Base-by-base conservation (phyloP, 805 yeast species). In the Kazachstania africana region DNA sequence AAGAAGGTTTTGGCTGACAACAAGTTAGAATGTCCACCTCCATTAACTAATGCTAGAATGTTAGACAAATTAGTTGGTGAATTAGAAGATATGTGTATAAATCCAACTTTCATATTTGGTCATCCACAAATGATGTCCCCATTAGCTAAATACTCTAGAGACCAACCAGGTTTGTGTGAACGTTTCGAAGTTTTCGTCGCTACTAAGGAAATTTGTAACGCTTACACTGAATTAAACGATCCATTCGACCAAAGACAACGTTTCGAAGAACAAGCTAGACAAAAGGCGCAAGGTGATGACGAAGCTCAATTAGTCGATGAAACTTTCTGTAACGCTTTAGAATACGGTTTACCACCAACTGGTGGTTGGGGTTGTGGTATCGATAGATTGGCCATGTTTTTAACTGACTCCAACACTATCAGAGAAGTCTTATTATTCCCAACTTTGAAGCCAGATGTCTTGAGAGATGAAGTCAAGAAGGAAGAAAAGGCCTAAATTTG, bases 351-450 rank as follows among this genome's bases (percentile, higher is more conserved):
- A 53, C 98, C 98, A 38, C 98, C 98, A 52, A 91, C 97, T 48
- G 97, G 94, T 61, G 98, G 98, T 48, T 88, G 97, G 97, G 98
- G 98, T 50, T 79, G 94, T 66, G 98, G 98, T 72, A 87, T 88
- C 47, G 98, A 88, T 65, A 80, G 98, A 70, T 60, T 88, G 55
- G 85, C 95, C 55, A 88, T 88, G 98, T 91, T 91, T 70, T 74
- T 91, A 66, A 91, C 97, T 40, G 76, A 91, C 63, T 82, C 95
- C 36, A 81, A 85, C 69, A 82, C 95, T 47, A 88, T 88, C 55
- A 84, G 95, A 77, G 98, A 88, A 68, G 97, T 88, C 29, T 70
- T 88, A 48, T 67, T 91, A 60, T 88, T 88, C 94, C 98, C 98
- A 62, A 87, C 97, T 40, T 83, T 88, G 75, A 91, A 87, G 70